Conservation (phyloP, 192 early-diverging fungal species). For the Bifiguratus adelaidae region DNA sequence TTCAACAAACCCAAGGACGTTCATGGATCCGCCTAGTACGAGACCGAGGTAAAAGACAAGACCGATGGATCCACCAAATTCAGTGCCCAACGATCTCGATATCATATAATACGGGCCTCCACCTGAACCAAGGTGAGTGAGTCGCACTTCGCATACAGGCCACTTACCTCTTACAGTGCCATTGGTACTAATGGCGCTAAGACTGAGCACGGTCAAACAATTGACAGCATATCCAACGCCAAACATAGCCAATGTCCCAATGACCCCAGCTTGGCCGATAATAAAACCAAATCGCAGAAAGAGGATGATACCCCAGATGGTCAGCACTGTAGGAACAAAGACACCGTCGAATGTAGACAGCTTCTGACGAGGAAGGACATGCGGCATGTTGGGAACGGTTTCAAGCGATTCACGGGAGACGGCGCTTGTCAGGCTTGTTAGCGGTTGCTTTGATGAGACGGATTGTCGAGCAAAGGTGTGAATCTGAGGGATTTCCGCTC, state of each 20-base stretch:
- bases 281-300: conserved; percentile 63
- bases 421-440: neutral
- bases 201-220: conserved; percentile 49
- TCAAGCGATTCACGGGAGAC: neutral
- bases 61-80: conserved; percentile 62
- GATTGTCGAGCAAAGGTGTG: neutral
- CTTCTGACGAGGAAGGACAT: conserved; percentile 29
- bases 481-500: neutral
- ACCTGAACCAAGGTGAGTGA: conserved; percentile 14
- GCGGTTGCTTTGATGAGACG: neutral
- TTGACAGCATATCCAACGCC: conserved; percentile 44
- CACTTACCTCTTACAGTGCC: conserved; percentile 40
- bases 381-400: neutral
- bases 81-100: conserved; percentile 53
- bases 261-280: conserved; percentile 48
- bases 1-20: conserved; percentile 55
- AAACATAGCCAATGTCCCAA: conserved; percentile 50
- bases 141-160: neutral
- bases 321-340: conserved; percentile 54
- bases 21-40: conserved; percentile 47
- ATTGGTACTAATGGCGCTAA: conserved; percentile 61
- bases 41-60: conserved; percentile 50
- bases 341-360: conserved; percentile 62
- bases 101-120: conserved; percentile 64
- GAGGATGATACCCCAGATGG: conserved; percentile 63